Base-by-base conservation (phyloP, 2,329 filamentous ascomycete species). In the Hypoxylon sp. region DNA sequence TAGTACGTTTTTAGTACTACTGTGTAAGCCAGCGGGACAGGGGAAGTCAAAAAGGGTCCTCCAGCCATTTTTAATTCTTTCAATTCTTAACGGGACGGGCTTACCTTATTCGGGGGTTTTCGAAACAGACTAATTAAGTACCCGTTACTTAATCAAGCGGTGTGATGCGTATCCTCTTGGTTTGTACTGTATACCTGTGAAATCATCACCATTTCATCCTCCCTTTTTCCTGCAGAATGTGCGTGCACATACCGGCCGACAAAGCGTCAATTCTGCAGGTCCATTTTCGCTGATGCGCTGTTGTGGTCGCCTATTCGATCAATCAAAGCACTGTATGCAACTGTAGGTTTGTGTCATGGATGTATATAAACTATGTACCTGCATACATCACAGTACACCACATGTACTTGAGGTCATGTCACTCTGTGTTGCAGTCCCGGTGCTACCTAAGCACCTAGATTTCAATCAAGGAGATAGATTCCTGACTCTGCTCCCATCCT, bases 1-100 rank as follows among this genome's bases (percentile, higher is more conserved):
- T 76, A 75, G 74, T 35, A 39, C 53, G 10, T 51, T 72, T 8
- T 58, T 76, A 75, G 74, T 35, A 39, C 53, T 10, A n/a, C n/a
- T n/a, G n/a, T n/a, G n/a, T n/a, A 55, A 5, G 14, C 14, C 39
- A 39, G 39, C 39, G 29, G 29, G 60, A 64, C 68, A 74, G 70
- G 74, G 72, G 61, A 37, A 37, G 53, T 54, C 47, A 62, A 73
- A 72, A 70, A 72, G 68, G 70, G 70, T 67, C 56, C 57, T 64
- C 67, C 63, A 67, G 62, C 70, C 70, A 70, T 67, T 70, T 61
- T 65, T 50, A 60, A 63, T 65, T 68, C 69, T 72, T 63, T 64
- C 63, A 54, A 47, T 61, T 60, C 10, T 50, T 62, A 37, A 60
- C 39, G 29, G 60, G 31, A 65, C 57, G 54, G 54, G 67, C 46